A percentile compares a stretch with the other conserved stretches of the same genome.
phyloP scores from a whole-genome alignment of 2,329 filamentous ascomycete species.

The Diplodia corticola region DNA sequence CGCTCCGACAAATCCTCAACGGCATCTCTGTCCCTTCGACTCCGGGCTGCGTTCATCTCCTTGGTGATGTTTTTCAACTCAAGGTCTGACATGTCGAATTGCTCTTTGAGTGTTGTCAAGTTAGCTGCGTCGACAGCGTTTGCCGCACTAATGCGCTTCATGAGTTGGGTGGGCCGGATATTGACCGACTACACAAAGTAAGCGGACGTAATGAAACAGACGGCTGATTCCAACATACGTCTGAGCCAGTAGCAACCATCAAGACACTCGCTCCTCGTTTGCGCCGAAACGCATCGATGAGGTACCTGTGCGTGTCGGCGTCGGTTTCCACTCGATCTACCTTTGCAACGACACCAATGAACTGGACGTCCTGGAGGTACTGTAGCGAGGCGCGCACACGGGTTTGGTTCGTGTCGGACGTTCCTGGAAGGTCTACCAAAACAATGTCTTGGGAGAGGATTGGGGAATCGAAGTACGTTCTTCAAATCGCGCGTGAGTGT shows the following conservation, averaged over 20 bases:
- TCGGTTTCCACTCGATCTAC: constrained; percentile 26
- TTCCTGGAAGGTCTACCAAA: constrained; percentile 27
- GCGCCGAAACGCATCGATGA: constrained; percentile 27
- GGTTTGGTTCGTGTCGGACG: constrained; percentile 25
- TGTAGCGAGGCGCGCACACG: constrained; percentile 24
- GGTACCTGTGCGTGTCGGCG: constrained; percentile 23
- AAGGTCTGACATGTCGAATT: not conserved
- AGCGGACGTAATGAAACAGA: not conserved
- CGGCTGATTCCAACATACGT: constrained; percentile 6
- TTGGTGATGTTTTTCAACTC: not conserved
- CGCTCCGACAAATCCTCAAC: not conserved
- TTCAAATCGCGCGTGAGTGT: not conserved
- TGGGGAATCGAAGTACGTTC: not conserved
- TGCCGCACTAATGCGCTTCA: not conserved
- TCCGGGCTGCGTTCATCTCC: not conserved
- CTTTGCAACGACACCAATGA: constrained; percentile 28
- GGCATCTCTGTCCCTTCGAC: not conserved
- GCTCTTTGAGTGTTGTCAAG: not conserved
- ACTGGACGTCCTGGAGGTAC: constrained; percentile 29
- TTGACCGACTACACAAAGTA: not conserved
- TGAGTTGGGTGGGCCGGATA: not conserved
- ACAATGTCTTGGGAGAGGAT: constrained; percentile 25
- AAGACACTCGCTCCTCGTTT: constrained; percentile 28
- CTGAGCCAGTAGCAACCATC: constrained; percentile 28
- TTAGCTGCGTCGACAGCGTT: not conserved